Evolutionary conservation across 129 eudicot genomes (phyloP).

Genomic region (Helianthus tuberosus): DNA sequence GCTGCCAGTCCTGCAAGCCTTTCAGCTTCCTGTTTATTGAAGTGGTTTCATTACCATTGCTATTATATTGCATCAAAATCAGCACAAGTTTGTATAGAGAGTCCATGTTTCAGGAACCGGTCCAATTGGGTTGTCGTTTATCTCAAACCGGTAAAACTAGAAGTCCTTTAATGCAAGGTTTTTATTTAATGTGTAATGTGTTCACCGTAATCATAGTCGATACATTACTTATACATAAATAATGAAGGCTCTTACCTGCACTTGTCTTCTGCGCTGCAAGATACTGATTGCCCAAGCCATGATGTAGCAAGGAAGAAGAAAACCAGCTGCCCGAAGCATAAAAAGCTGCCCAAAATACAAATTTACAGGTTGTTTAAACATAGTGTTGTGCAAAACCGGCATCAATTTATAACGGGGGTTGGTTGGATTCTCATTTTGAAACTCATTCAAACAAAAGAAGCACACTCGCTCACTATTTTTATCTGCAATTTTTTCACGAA

Average conservation of each 20-base stretch:
- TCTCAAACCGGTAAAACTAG: too few relatives aligned
- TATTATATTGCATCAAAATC: neutral
- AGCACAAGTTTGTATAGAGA: neutral
- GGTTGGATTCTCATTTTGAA: neutral
- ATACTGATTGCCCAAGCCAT: slow-evolving; percentile 85
- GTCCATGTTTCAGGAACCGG: too few relatives aligned
- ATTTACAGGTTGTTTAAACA: slow-evolving; percentile 12
- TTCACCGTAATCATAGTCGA: too few relatives aligned
- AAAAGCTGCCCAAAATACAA: slow-evolving; percentile 51
- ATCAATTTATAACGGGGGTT: neutral
- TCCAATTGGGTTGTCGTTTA: too few relatives aligned
- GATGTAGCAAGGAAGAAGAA: slow-evolving; percentile 83
- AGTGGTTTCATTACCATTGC: slow-evolving; percentile 3
- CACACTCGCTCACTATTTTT: neutral
- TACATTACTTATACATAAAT: neutral
- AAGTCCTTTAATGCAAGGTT: too few relatives aligned
- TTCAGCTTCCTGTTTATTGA: slow-evolving; percentile 60
- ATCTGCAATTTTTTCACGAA: neutral
- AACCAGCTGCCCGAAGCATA: slow-evolving; percentile 78
- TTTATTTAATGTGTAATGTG: too few relatives aligned
- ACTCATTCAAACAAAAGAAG: neutral
- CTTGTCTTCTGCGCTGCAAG: slow-evolving; percentile 72
- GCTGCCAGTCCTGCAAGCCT: slow-evolving; percentile 69
- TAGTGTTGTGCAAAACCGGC: neutral
- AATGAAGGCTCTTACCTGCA: slow-evolving; percentile 51